A percentile compares a stretch with the other conserved stretches of the same genome.
Evolutionary conservation across 2,329 filamentous ascomycete species (phyloP).

Genomic region (Monosporascus cannonballus): DNA sequence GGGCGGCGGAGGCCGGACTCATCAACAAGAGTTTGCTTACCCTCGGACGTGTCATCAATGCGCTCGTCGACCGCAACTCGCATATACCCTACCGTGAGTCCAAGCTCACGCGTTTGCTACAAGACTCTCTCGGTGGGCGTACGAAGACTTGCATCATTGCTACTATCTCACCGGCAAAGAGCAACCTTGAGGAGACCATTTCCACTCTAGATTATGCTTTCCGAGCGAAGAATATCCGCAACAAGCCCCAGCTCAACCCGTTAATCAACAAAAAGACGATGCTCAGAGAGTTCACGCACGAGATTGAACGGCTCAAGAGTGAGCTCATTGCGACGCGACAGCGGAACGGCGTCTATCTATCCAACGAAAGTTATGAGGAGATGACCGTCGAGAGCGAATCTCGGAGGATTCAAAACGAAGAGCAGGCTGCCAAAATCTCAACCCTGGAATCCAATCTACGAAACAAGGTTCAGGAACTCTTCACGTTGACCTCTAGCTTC

Average conservation of each 20-base stretch:
- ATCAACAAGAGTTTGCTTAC: slow-evolving; percentile 98
- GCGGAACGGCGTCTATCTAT: slow-evolving; percentile 90
- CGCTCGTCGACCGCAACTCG: slow-evolving; percentile 78
- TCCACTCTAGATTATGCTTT: slow-evolving; percentile 98
- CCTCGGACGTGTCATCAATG: slow-evolving; percentile 93
- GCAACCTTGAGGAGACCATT: slow-evolving; percentile 95
- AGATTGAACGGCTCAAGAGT: slow-evolving; percentile 91
- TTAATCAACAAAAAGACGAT: slow-evolving; percentile 90
- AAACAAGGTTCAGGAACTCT: slow-evolving; percentile 91
- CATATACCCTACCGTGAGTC: slow-evolving; percentile 94
- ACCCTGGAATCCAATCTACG: slow-evolving; percentile 85
- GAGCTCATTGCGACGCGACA: slow-evolving; percentile 90
- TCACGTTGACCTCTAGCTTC: slow-evolving; percentile 79
- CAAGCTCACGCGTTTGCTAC: slow-evolving; percentile 86
- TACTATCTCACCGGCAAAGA: slow-evolving; percentile 88
- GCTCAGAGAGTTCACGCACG: slow-evolving; percentile 79
- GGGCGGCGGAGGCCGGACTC: slow-evolving; percentile 87
- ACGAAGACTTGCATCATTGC: slow-evolving; percentile 99
- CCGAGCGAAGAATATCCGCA: slow-evolving; percentile 95
- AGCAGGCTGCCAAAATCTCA: slow-evolving; percentile 87
- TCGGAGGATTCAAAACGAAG: slow-evolving; percentile 81
- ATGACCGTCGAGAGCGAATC: slow-evolving; percentile 91
- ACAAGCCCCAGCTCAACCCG: slow-evolving; percentile 93
- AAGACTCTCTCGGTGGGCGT: slow-evolving; percentile 91
- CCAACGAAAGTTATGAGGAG: slow-evolving; percentile 83